Percentiles rank a stretch among this genome's conserved stretches.
phyloP scores from a whole-genome alignment of 495 filamentous ascomycete genomes.

The Aspergillus haitiensis region DNA sequence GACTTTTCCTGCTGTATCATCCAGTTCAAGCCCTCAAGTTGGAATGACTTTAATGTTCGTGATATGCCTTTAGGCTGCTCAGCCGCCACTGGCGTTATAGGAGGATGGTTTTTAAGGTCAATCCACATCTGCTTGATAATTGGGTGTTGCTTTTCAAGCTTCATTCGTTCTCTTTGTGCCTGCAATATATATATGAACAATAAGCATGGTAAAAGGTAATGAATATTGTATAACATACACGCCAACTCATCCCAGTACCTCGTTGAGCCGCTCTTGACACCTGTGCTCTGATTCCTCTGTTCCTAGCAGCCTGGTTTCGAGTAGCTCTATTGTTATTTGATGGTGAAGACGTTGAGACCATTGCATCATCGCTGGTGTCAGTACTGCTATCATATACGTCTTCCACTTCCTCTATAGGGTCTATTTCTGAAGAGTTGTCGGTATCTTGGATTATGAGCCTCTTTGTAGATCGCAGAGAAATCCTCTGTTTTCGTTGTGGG shows the following conservation, averaged over 20 bases:
- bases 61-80: slow-evolving; percentile 77
- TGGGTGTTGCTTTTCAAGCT: slow-evolving; percentile 76
- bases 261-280: background rate
- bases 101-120: slow-evolving; percentile 64
- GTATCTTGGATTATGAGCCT: slow-evolving; percentile 6
- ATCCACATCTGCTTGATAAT: slow-evolving; percentile 80
- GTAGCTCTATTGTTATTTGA: slow-evolving; percentile 2
- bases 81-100: slow-evolving; percentile 63
- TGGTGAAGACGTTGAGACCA: slow-evolving; percentile 10
- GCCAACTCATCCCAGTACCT: slow-evolving; percentile 27
- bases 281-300: too few species aligned
- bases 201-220: background rate
- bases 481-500: slow-evolving; percentile 21
- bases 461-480: slow-evolving; percentile 15
- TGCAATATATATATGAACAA: slow-evolving; percentile 16
- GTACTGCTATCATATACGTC: slow-evolving; percentile 18
- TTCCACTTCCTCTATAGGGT: slow-evolving; percentile 3
- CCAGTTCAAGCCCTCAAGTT: slow-evolving; percentile 91
- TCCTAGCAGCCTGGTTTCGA: background rate
- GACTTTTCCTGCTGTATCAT: slow-evolving; percentile 86
- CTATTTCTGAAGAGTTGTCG: slow-evolving; percentile 18
- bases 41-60: slow-evolving; percentile 83
- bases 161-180: slow-evolving; percentile 55
- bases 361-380: slow-evolving; percentile 1
- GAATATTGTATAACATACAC: slow-evolving; percentile 31